Evolutionary conservation across 108 stramenopile species (phyloP), one percentile per base, ranked within the genome.

Genomic region (Asterionellopsis glacialis): DNA sequence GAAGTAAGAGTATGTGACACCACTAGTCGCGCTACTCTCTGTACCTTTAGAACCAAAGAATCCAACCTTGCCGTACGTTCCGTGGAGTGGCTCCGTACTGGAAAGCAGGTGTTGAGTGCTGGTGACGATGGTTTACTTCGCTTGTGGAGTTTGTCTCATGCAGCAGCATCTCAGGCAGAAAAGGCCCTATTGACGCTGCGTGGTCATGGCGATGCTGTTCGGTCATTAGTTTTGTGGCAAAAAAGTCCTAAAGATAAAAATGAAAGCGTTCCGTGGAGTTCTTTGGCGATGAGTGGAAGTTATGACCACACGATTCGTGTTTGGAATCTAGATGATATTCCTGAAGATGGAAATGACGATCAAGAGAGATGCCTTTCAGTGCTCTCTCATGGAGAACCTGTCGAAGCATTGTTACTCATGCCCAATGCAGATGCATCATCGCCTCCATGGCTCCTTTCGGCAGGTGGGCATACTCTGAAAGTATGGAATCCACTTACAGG

Each of bases 251-350:
- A 50, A 1, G 22, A 9, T 27, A 45, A 55, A 11, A 39, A 24
- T 25, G 64, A n/a, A 40, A 5, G 44, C 19, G 48, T 44, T 42
- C 59, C 66, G 25, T 79, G 74, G 74, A 69, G 55, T 13, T 61
- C 77, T 48, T 40, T 83, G 53, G 76, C 70, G 4, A 74, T 88
- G 11, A 90, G 83, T 49, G 92, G 84, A n/a, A 84, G 82, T 23
- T 90, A 90, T 66, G 92, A 93, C 66, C 88, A 90, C 51, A 83
- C 92, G 1, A 69, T 93, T 65, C 86, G 92, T 12, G 77, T 87
- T 23, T 93, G 92, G 92, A 82, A 85, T 61, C 49, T 86, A 47
- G 51, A 56, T 6, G 41, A 33, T 12, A 33, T 33, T 5, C 61
- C 70, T 11, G 40, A 64, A 26, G 56, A 68, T 25, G 65, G 26